Base-by-base conservation (phyloP, 2,329 filamentous ascomycete species). In the Curvularia eragrostidis region DNA sequence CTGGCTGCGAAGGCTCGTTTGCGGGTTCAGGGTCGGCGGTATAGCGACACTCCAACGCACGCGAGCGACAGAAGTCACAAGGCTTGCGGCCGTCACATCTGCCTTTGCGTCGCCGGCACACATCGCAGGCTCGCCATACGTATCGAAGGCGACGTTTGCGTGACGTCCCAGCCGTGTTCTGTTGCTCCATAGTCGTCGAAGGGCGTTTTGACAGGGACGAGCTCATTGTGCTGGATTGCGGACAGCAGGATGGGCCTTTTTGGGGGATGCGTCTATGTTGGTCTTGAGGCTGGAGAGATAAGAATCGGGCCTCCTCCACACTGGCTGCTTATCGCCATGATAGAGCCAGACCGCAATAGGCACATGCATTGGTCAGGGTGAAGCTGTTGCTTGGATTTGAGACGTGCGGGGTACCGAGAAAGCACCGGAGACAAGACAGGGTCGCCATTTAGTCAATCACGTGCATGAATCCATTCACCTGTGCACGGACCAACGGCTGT, bases 111-210 rank as follows among this genome's bases (percentile, higher is more conserved):
- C 41, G 41, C 41, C 41, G 41, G 41, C 41, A 43, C 41, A 43
- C 41, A 43, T 43, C 41, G 41, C 41, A 43, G 41, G 41, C 41
- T 43, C 41, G 41, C 41, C 41, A 43, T 26, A 43, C 41, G 41
- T 43, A 43, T 43, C 41, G 41, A 43, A 43, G 41, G 41, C 41
- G 41, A 43, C 41, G 41, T 43, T 43, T 43, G 23, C 41, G 41
- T 12, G 41, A 43, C 23, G 41, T 26, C 41, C 41, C 41, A 21
- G 41, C 41, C 4, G 23, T 13, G 41, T 26, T 43, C 21, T 43
- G 41, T 43, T 26, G 41, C 23, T 43, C 41, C 41, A 43, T 43
- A 21, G 41, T 23, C 10, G 41, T 43, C 41, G 41, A 43, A 21
- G 41, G 13, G 41, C 41, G 41, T 43, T 43, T 43, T 43, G 41